A percentile compares a stretch with the other conserved stretches of the same genome.
These are phyloP conservation scores for Tuber aestivum DNA, from an alignment of 495 filamentous ascomycete species.

Conservation along the genomic window DNA sequence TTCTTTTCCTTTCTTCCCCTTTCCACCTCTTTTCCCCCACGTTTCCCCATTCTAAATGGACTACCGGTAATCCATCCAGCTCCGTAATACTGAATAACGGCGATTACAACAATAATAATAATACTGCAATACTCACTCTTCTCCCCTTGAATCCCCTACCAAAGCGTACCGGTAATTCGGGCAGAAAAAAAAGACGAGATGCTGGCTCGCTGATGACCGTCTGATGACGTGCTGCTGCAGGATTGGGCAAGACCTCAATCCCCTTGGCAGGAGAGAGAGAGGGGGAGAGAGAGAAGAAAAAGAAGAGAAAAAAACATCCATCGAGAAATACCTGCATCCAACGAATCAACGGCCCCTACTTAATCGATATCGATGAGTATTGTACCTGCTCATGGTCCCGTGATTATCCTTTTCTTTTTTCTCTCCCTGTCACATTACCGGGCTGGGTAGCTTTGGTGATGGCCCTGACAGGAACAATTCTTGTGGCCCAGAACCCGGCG, in stretches of 20 bases:
- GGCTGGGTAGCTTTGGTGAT: background rate
- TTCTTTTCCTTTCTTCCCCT: background rate
- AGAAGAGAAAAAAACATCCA: constrained; percentile 4
- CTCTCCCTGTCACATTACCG: background rate
- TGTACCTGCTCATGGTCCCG: background rate
- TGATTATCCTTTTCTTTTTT: background rate
- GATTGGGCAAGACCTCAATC: constrained; percentile 29
- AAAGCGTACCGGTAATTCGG: constrained; percentile 7
- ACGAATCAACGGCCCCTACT: background rate
- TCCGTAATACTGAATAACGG: background rate
- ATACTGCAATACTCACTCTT: background rate
- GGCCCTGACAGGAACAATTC: background rate
- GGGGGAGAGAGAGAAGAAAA: too few relatives aligned
- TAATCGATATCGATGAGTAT: background rate
- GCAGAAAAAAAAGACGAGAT: constrained; percentile 3
- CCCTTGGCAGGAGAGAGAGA: constrained; percentile 33
- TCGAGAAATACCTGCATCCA: background rate
- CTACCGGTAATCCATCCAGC: background rate
- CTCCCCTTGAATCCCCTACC: background rate
- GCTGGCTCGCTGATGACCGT: constrained; percentile 10
- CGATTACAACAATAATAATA: background rate
- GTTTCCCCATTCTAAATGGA: background rate
- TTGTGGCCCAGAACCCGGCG: background rate
- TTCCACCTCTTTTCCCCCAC: constrained; percentile 10
- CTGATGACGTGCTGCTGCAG: constrained; percentile 39